Conservation (phyloP, 2,329 filamentous ascomycete species). For the Pyrenophora teres region DNA sequence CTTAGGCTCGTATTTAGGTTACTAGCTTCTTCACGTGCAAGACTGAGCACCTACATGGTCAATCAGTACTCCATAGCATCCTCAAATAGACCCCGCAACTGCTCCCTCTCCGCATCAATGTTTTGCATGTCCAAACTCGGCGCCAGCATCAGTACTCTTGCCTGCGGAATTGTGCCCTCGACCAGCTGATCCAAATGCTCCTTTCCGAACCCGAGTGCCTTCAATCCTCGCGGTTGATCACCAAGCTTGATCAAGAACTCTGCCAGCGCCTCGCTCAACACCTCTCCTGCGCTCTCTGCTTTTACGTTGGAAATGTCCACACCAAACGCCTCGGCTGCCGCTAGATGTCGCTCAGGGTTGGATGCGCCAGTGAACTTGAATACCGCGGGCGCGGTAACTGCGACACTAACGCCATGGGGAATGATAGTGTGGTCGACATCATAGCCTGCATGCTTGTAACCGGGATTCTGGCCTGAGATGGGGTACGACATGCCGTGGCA, state of each 20-base stretch:
- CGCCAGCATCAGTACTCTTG: constrained; percentile 86
- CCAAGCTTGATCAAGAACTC: constrained; percentile 82
- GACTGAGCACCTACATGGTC: neutral
- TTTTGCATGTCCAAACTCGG: constrained; percentile 67
- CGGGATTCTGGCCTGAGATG: constrained; percentile 91
- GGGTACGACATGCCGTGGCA: constrained; percentile 96
- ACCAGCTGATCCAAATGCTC: constrained; percentile 82
- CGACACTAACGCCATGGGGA: constrained; percentile 93
- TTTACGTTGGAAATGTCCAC: constrained; percentile 88
- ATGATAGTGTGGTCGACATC: constrained; percentile 77
- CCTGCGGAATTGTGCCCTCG: constrained; percentile 93
- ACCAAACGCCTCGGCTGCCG: constrained; percentile 87
- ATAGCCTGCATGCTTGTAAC: constrained; percentile 90
- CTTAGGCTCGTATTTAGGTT: neutral
- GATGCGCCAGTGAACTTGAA: constrained; percentile 91
- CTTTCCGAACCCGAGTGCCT: constrained; percentile 76
- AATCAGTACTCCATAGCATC: constrained; percentile 50
- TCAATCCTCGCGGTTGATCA: constrained; percentile 87
- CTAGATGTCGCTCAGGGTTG: constrained; percentile 89
- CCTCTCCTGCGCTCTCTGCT: constrained; percentile 84
- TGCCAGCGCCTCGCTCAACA: constrained; percentile 80
- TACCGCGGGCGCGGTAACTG: constrained; percentile 88
- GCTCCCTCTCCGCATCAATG: constrained; percentile 55
- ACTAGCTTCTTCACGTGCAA: neutral
- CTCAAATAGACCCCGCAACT: constrained; percentile 54